Evolutionary conservation across 169 alveolate species (phyloP).

Genomic region (Theileria orientalis): DNA sequence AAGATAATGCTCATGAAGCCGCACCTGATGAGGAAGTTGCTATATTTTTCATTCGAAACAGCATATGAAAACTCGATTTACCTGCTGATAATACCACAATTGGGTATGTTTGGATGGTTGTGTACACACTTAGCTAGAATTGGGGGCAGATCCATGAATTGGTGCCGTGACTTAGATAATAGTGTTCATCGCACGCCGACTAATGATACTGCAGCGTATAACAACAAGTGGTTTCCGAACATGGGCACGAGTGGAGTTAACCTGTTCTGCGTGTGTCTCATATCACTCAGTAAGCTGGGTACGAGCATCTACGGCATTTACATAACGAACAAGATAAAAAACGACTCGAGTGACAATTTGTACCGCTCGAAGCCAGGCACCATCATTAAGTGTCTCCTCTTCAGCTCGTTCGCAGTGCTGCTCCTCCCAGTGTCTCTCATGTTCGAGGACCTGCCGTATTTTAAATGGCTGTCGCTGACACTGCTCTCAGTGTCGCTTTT

Average conservation of each 20-base stretch:
- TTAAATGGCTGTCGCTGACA: neutral
- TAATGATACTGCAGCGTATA: neutral
- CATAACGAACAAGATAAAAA: slow-evolving; percentile 17
- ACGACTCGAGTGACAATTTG: slow-evolving; percentile 2
- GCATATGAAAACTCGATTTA: slow-evolving; percentile 44
- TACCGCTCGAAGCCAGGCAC: neutral
- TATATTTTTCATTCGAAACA: slow-evolving; percentile 53
- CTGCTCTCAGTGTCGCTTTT: slow-evolving; percentile 21
- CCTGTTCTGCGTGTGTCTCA: slow-evolving; percentile 32
- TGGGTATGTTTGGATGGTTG: slow-evolving; percentile 6
- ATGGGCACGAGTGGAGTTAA: slow-evolving; percentile 1
- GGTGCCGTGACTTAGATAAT: neutral
- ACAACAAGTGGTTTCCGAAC: slow-evolving; percentile 3
- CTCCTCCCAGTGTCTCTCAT: slow-evolving; percentile 20
- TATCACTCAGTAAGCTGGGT: slow-evolving; percentile 51
- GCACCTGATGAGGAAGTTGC: slow-evolving; percentile 26
- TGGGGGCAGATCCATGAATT: too few species aligned
- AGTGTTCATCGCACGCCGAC: neutral
- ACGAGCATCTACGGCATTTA: slow-evolving; percentile 23
- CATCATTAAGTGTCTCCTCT: slow-evolving; percentile 26
- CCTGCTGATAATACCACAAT: slow-evolving; percentile 34
- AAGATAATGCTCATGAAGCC: slow-evolving; percentile 11
- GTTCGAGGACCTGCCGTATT: neutral
- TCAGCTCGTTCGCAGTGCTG: slow-evolving; percentile 24
- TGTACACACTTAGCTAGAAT: neutral